Conservation (phyloP, 345 rosid genomes). For the Clarkia xantiana region DNA sequence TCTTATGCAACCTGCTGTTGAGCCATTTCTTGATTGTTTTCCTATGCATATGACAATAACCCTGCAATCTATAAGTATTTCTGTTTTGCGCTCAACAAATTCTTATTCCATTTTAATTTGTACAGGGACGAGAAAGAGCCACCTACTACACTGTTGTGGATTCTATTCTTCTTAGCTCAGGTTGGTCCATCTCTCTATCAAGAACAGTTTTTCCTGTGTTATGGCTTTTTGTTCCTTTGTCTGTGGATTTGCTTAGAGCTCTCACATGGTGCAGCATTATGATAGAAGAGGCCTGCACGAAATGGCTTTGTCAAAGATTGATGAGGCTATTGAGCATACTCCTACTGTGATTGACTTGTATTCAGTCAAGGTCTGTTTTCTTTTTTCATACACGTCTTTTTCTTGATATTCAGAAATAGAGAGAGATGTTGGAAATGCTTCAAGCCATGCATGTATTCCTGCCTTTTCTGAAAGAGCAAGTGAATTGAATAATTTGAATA, state of each 20-base stretch:
- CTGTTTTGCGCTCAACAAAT: neutral
- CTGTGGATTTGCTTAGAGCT: constrained; percentile 7
- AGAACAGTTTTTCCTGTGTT: neutral
- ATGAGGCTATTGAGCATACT: constrained; percentile 86
- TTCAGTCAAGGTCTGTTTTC: constrained; percentile 60
- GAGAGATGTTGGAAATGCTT: no score
- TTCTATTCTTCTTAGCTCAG: constrained; percentile 90
- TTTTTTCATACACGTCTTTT: constrained; percentile 3
- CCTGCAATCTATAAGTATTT: neutral
- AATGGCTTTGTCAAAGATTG: constrained; percentile 62
- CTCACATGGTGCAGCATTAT: constrained; percentile 62
- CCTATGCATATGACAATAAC: no score
- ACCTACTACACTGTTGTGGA: constrained; percentile 91
- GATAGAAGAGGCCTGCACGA: constrained; percentile 82
- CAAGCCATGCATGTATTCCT: no score
- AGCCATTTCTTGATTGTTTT: no score
- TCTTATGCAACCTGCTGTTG: no score
- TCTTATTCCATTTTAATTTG: constrained; percentile 10
- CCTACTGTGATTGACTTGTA: constrained; percentile 97
- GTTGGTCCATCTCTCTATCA: constrained; percentile 19
- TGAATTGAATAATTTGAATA: no score
- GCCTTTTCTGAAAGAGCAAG: no score
- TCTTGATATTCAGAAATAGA: neutral
- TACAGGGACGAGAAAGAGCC: constrained; percentile 83
- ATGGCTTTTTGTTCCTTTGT: constrained; percentile 3